Conservation (phyloP, 2,329 filamentous ascomycete species). For the Metarhizium robertsii region DNA sequence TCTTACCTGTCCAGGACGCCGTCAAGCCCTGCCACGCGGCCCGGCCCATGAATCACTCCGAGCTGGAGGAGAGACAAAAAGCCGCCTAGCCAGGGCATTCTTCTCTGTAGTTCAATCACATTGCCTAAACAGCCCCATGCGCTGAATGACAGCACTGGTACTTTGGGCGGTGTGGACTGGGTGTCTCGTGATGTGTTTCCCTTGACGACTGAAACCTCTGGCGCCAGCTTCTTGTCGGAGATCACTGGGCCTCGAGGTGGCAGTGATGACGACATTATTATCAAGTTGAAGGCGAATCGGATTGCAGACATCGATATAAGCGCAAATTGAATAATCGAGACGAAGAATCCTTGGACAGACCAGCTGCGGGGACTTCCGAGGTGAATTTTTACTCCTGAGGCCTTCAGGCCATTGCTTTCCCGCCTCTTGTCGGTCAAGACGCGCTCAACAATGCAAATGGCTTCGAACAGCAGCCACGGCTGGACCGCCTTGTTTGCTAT, state of each 20-base stretch:
- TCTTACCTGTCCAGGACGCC: slow-evolving; percentile 85
- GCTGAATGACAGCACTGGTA: slow-evolving; percentile 67
- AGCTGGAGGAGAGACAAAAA: slow-evolving; percentile 67
- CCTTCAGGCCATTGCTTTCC: slow-evolving; percentile 3
- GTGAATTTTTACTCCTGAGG: slow-evolving; percentile 1
- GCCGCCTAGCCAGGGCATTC: slow-evolving; percentile 88
- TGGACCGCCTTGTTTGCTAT: slow-evolving; percentile 74
- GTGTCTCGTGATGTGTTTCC: neutral
- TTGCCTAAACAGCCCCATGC: slow-evolving; percentile 66
- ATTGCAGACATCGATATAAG: slow-evolving; percentile 50
- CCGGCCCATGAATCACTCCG: slow-evolving; percentile 63
- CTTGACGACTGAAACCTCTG: slow-evolving; percentile 1
- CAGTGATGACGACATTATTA: slow-evolving; percentile 59
- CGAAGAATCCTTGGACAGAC: slow-evolving; percentile 41
- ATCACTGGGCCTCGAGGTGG: slow-evolving; percentile 37
- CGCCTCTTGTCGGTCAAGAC: slow-evolving; percentile 22
- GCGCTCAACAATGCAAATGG: slow-evolving; percentile 61
- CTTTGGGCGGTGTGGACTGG: slow-evolving; percentile 24
- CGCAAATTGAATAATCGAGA: slow-evolving; percentile 45
- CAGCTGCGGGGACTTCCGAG: slow-evolving; percentile 18
- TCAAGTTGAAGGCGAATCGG: slow-evolving; percentile 54
- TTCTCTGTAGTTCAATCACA: slow-evolving; percentile 61
- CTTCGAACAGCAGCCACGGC: slow-evolving; percentile 83
- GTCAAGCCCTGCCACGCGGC: slow-evolving; percentile 63
- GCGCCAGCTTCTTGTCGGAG: slow-evolving; percentile 12